Percentiles rank a stretch among this genome's conserved stretches.
These are phyloP conservation scores for Cladosporium sphaerospermum DNA, from an alignment of 2,329 filamentous ascomycete genomes.

Conservation along the genomic window DNA sequence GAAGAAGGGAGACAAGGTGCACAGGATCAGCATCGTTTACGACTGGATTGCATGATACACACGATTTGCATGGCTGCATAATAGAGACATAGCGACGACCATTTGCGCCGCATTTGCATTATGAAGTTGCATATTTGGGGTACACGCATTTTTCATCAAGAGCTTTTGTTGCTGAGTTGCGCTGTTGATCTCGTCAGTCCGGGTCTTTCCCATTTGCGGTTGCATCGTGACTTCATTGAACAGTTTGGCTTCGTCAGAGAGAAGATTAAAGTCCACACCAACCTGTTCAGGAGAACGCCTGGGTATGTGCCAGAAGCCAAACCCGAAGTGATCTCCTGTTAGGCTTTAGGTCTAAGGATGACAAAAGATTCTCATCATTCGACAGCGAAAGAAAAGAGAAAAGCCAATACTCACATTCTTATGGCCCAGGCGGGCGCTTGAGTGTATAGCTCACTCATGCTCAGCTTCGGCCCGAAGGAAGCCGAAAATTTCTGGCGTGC, in stretches of 20 bases:
- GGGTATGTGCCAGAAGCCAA: constrained; percentile 24
- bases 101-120: too few relatives aligned
- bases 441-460: not conserved
- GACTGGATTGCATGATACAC: constrained; percentile 27
- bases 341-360: constrained; percentile 35
- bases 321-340: constrained; percentile 18
- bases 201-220: not conserved
- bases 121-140: too few relatives aligned
- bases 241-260: constrained; percentile 23
- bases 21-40: constrained; percentile 39
- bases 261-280: constrained; percentile 33
- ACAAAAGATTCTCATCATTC: constrained; percentile 31
- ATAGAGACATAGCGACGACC: not conserved
- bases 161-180: too few relatives aligned
- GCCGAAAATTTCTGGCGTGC: too few relatives aligned
- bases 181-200: too few relatives aligned
- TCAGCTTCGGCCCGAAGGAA: not conserved
- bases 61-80: too few relatives aligned
- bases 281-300: constrained; percentile 15
- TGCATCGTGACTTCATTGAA: not conserved
- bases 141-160: too few relatives aligned
- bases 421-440: too few relatives aligned
- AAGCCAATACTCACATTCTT: not conserved
- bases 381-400: not conserved
- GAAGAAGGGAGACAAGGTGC: constrained; percentile 33